Evolutionary conservation across 176 grass and related monocot genomes (phyloP).

Genomic region (Bolboschoenus planiculmis): DNA sequence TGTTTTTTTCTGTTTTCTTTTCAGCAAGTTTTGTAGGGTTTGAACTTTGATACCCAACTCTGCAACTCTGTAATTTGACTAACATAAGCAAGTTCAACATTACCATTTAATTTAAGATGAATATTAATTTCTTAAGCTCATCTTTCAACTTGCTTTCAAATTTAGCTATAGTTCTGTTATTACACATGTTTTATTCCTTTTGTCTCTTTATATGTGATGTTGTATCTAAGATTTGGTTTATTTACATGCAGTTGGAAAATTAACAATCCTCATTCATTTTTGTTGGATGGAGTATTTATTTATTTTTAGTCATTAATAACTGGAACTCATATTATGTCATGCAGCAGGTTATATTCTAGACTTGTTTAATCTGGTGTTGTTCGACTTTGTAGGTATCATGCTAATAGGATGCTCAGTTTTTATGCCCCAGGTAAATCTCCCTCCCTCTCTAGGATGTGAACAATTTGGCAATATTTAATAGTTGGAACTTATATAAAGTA

Average conservation of each 20-base stretch:
- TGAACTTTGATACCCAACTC: neutral
- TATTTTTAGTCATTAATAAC: neutral
- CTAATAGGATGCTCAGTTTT: conserved; percentile 97
- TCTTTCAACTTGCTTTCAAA: neutral
- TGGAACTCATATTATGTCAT: neutral
- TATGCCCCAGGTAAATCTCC: conserved; percentile 75
- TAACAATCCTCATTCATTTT: neutral
- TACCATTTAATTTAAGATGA: neutral
- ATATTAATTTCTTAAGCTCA: neutral
- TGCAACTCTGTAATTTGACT: neutral
- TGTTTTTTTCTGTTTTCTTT: neutral
- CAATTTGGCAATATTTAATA: neutral
- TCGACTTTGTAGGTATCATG: conserved; percentile 78
- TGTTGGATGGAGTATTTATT: neutral
- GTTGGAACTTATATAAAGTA: neutral
- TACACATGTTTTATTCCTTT: neutral
- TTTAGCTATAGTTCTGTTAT: neutral
- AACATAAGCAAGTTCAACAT: neutral
- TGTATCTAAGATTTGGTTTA: neutral
- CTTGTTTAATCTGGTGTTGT: conserved; percentile 21
- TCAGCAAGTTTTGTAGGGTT: neutral
- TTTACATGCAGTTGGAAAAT: neutral
- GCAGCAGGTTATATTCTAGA: neutral
- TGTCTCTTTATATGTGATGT: neutral
- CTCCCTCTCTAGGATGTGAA: neutral